Percentiles rank a stretch among this genome's conserved stretches.
Evolutionary conservation across 805 yeast species (phyloP).

Genomic region (Groenewaldozyma salmanticensis): DNA sequence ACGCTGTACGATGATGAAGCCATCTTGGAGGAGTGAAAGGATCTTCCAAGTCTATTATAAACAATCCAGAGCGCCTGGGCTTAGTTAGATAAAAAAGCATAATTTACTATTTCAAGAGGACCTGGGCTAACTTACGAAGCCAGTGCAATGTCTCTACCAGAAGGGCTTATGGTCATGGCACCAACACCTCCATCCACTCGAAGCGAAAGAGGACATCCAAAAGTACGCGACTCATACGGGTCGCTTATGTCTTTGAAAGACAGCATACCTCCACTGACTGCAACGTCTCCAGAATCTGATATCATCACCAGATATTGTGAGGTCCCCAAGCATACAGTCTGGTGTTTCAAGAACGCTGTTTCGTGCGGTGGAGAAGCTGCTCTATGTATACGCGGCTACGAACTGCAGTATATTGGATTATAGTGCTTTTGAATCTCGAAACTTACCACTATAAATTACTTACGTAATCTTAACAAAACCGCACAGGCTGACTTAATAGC

Average conservation of each 20-base stretch:
- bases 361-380: too few relatives aligned
- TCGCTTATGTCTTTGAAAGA: not conserved
- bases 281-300: too few relatives aligned
- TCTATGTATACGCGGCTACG: too few relatives aligned
- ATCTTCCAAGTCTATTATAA: conserved; percentile 86
- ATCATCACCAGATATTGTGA: too few relatives aligned
- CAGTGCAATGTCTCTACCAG: conserved; percentile 85
- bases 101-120: not conserved
- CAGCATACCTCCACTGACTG: too few relatives aligned
- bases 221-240: conserved; percentile 35
- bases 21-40: conserved; percentile 93
- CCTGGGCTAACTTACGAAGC: conserved; percentile 42
- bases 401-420: too few relatives aligned
- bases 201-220: conserved; percentile 71
- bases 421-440: too few relatives aligned
- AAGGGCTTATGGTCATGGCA: conserved; percentile 81
- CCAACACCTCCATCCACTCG: conserved; percentile 88
- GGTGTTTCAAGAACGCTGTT: too few relatives aligned
- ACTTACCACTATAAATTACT: too few relatives aligned
- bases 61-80: conserved; percentile 54
- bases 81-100: conserved; percentile 18
- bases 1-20: conserved; percentile 83
- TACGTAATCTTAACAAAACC: too few relatives aligned
- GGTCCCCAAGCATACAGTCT: too few relatives aligned
- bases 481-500: too few relatives aligned